Evolutionary conservation across 805 yeast species (phyloP).

Genomic region (Saturnispora sekii): DNA sequence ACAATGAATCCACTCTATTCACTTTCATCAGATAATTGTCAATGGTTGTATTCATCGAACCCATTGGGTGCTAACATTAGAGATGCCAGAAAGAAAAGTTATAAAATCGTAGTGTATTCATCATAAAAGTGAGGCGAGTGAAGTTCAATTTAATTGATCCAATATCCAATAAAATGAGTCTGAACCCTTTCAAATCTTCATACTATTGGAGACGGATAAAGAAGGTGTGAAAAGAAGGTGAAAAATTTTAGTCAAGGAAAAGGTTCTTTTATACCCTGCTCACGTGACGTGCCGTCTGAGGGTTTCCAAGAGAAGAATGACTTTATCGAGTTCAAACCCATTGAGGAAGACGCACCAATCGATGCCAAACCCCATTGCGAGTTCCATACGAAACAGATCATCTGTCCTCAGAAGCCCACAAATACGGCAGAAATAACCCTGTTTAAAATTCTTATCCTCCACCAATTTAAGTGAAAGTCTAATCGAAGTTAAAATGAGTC

Average conservation of each 20-base stretch:
- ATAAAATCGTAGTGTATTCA: slow-evolving; percentile 9
- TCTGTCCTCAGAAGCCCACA: slow-evolving; percentile 32
- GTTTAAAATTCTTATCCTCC: slow-evolving; percentile 37
- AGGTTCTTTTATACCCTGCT: slow-evolving; percentile 2
- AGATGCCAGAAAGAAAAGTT: slow-evolving; percentile 78
- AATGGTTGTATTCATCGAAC: slow-evolving; percentile 73
- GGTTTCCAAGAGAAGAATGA: slow-evolving; percentile 19
- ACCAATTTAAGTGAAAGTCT: slow-evolving; percentile 33
- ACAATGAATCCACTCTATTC: not conserved
- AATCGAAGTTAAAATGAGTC: slow-evolving; percentile 31
- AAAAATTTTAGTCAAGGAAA: not conserved
- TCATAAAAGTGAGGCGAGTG: slow-evolving; percentile 2
- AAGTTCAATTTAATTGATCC: too few species aligned
- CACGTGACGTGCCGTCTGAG: slow-evolving; percentile 5
- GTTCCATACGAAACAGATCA: slow-evolving; percentile 32
- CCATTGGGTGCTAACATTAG: slow-evolving; percentile 65
- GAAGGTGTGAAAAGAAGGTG: not conserved
- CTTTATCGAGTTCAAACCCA: slow-evolving; percentile 25
- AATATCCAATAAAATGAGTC: too few species aligned
- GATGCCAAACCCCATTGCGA: slow-evolving; percentile 31
- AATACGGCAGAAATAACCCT: slow-evolving; percentile 33
- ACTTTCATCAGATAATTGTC: slow-evolving; percentile 50
- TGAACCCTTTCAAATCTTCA: too few species aligned
- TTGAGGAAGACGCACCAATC: slow-evolving; percentile 34
- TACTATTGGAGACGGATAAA: not conserved